Base-by-base conservation (phyloP, 768 basidiomycete genomes). In the Lactifluus subvellereus region DNA sequence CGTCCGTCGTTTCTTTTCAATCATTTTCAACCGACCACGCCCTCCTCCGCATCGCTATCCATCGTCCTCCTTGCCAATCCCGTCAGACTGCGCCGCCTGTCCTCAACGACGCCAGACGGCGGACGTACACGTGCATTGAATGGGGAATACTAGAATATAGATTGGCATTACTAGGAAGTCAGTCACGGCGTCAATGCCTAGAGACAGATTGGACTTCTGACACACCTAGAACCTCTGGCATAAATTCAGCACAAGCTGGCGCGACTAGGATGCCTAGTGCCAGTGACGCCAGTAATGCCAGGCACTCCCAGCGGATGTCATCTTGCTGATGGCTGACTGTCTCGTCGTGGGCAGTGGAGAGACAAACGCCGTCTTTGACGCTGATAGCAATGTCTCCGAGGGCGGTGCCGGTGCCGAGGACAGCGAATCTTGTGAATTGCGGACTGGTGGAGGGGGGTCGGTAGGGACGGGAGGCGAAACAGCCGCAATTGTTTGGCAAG, bases 1-100 rank as follows among this genome's bases (percentile, higher is more conserved):
- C 27, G 27, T 27, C 27, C 27, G 27, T 27, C 2, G 27, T 27
- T 27, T 27, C 27, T 27, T 27, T 27, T 27, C 27, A 27, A 27
- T 27, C 8, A 30, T 16, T 6, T 51, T 56, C 48, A 64, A 18
- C 54, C 58, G 14, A 64, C 33, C 3, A 64, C 58, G 27, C 58
- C 48, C 20, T 64, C 90, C 71, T 92, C 90, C 40, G 89, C 89
- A 70, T 91, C 89, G 70, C 87, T 89, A 47, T 86, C 88, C 86
- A 88, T 87, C 54, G 89, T 90, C 72, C 88, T 81, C 70, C 88
- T 81, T 57, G 88, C 85, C 61, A 79, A 70, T 18, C 74, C 72
- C 49, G 73, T 73, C 60, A 68, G 18, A 48, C 59, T 68, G 18
- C 58, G 52, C 47, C 68, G 54, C 43, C 7, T 57, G 2, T 60